Percentiles rank a stretch among this genome's conserved stretches.
phyloP scores from a whole-genome alignment of 129 eudicot species.

The Cynara cardunculus region DNA sequence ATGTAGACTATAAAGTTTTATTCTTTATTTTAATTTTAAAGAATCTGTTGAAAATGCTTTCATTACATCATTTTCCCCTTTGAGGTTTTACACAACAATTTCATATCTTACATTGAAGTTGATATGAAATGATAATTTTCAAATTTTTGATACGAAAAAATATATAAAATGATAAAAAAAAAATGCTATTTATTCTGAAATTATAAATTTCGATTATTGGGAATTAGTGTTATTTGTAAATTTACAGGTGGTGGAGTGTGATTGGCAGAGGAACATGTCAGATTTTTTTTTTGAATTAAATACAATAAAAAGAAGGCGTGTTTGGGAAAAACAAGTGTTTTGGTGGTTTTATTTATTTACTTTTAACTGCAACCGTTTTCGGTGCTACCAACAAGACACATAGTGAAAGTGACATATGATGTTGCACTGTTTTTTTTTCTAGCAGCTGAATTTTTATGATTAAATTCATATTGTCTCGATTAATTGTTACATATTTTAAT shows the following conservation, averaged over 20 bases:
- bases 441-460: neutral
- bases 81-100: too few species aligned
- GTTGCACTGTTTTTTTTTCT: neutral
- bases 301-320: slow-evolving; percentile 19
- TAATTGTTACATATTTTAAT: too few species aligned
- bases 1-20: too few species aligned
- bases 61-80: too few species aligned
- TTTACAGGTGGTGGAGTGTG: neutral
- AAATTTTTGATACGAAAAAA: too few species aligned
- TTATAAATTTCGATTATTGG: neutral
- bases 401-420: slow-evolving; percentile 16
- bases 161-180: too few species aligned
- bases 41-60: too few species aligned
- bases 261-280: slow-evolving; percentile 13
- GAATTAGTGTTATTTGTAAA: too few species aligned
- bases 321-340: slow-evolving; percentile 4
- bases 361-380: slow-evolving; percentile 4
- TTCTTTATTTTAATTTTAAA: too few species aligned
- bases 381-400: slow-evolving; percentile 10
- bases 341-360: slow-evolving; percentile 7
- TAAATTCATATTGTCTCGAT: neutral
- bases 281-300: slow-evolving; percentile 17
- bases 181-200: neutral
- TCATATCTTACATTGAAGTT: too few species aligned
- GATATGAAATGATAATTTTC: too few species aligned